Base-by-base conservation (phyloP, 352 stramenopile genomes). In the Phytophthora kernoviae region DNA sequence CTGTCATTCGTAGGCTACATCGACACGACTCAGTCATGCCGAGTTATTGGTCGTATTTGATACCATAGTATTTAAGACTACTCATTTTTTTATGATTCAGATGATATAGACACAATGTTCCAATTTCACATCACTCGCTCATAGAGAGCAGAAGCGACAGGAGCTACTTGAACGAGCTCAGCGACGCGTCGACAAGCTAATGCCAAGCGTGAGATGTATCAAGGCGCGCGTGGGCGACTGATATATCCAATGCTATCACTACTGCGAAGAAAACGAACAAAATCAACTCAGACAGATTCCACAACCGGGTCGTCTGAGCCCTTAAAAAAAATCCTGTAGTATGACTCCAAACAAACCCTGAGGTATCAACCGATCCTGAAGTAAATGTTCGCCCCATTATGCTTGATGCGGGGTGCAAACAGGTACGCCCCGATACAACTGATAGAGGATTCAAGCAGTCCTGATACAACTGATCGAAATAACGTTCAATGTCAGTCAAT, bases 81-180 rank as follows among this genome's bases (percentile, higher is more conserved):
- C 36, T 42, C 36, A 42, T 42, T 42, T 42, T n/a, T 42, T 42
- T 42, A 11, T 42, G 2, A 42, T 42, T 34, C 30, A 11, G 30
- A 34, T 34, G 36, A 42, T 42, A 42, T 42, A 42, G 36, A 42
- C 5, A 42, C 36, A 10, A 42, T 42, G 36, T 42, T 42, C 36
- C 36, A 14, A 42, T 42, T 42, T 42, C n/a, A 42, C 36, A 42
- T 39, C 33, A 10, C 33, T 39, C 33, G 33, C 33, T 39, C 33
- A 5, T 10, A 1, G 33, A 39, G 33, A n/a, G n/a, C n/a, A n/a
- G n/a, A n/a, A n/a, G n/a, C n/a, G n/a, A 1, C n/a, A n/a, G n/a
- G n/a, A n/a, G n/a, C n/a, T n/a, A n/a, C n/a, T n/a, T n/a, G n/a
- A n/a, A n/a, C n/a, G 8, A 42, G n/a, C 36, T 34, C 30, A 34